Evolutionary conservation across 1,284 basidiomycete species (phyloP).

Genomic region (Papiliotrema flavescens): DNA sequence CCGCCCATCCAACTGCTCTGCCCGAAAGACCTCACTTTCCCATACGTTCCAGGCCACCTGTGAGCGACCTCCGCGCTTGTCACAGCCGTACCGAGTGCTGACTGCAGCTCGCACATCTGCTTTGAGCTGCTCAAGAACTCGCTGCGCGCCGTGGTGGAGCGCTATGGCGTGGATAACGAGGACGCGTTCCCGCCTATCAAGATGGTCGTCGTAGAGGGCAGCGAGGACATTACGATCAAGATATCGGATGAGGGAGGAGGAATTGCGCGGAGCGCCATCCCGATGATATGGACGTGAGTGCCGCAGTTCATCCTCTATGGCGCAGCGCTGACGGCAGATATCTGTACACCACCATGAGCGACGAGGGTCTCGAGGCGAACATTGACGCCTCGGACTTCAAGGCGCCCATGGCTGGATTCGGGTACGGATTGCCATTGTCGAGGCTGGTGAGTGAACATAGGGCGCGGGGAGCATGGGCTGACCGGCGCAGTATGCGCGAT

Average conservation of each 20-base stretch:
- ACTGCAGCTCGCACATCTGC: constrained; percentile 71
- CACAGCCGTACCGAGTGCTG: not conserved
- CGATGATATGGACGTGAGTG: constrained; percentile 95
- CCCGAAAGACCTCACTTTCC: constrained; percentile 78
- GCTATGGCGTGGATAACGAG: constrained; percentile 72
- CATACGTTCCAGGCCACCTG: constrained; percentile 94
- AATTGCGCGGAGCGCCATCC: constrained; percentile 87
- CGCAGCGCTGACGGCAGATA: constrained; percentile 11
- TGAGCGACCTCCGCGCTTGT: constrained; percentile 41
- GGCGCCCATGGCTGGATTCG: constrained; percentile 97
- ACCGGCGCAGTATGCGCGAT: constrained; percentile 71
- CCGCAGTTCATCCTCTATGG: not conserved
- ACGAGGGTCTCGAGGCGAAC: constrained; percentile 77
- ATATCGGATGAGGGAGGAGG: constrained; percentile 95
- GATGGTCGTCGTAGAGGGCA: constrained; percentile 92
- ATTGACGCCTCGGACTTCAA: constrained; percentile 92
- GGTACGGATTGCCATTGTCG: constrained; percentile 87
- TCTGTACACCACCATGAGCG: constrained; percentile 95
- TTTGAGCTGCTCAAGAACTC: constrained; percentile 99
- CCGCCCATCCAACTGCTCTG: constrained; percentile 97
- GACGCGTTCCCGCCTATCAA: constrained; percentile 88
- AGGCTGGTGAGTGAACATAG: constrained; percentile 63
- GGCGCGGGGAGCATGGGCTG: not conserved
- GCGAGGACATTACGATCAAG: constrained; percentile 96
- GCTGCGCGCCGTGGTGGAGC: constrained; percentile 91